These are phyloP conservation scores for Cucumis hystrix DNA, from an alignment of 306 rosid species.

Conservation along the genomic window DNA sequence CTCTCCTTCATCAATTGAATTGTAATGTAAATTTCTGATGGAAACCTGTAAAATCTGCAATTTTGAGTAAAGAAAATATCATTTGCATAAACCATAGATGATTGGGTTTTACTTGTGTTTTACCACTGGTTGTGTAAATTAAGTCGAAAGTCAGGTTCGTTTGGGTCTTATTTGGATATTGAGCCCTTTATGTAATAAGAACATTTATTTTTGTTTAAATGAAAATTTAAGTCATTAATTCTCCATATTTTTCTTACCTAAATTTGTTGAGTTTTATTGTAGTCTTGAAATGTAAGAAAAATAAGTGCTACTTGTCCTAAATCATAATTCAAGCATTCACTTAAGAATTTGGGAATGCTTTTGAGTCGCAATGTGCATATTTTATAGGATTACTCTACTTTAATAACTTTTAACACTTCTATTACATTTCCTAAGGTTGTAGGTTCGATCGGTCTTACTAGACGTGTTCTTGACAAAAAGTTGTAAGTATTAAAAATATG, in stretches of 20 bases:
- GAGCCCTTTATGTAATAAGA: conserved; percentile 25
- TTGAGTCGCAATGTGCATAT: no score
- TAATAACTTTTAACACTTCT: no score
- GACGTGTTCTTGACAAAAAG: no score
- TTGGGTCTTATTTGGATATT: conserved; percentile 15
- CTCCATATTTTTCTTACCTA: neutral
- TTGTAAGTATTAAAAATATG: no score
- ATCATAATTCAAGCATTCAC: no score
- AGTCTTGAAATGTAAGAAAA: no score
- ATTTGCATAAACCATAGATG: neutral
- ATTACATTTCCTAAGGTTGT: no score
- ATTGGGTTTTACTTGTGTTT: neutral
- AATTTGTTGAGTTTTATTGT: no score
- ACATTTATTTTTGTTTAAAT: neutral
- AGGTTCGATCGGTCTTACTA: no score
- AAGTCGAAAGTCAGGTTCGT: conserved; percentile 16
- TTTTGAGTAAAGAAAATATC: neutral
- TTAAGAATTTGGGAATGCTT: no score
- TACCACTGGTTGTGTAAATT: conserved; percentile 24
- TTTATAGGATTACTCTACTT: no score
- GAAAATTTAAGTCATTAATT: neutral
- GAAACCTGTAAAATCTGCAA: conserved; percentile 4
- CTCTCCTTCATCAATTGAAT: conserved; percentile 6
- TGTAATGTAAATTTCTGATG: conserved; percentile 12
- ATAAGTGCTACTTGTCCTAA: no score